Evolutionary conservation across 2,329 filamentous ascomycete genomes (phyloP), one percentile per base, ranked within the genome.

Genomic region (Fusarium neocosmosporiellum): DNA sequence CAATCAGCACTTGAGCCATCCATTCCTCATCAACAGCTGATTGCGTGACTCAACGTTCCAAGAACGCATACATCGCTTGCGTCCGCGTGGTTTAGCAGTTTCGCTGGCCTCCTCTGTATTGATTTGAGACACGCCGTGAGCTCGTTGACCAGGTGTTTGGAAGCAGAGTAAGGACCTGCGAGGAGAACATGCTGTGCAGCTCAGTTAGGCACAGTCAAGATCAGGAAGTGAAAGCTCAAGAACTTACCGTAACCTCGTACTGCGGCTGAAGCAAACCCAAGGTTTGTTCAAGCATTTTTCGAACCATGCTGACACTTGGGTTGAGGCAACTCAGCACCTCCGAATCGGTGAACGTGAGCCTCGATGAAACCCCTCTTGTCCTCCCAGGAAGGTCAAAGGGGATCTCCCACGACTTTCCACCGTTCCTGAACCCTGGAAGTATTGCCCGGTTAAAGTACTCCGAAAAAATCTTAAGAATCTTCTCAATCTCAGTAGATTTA

Each of bases 251-350:
- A 31, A 63, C 33, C 33, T 58, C 20, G 16, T 29, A 14, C 7
- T 10, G 16, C 5, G 14, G 22, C 6, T 57, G 18, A 20, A 63
- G 24, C 20, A 36, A 59, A 4, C 3, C 18, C 7, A 67, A 27
- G 4, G 65, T 67, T 10, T 55, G 24, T 20, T 31, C 18, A 18
- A 67, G 33, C 53, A 67, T 67, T 54, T 53, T 63, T 5, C 24
- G 46, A 6, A 58, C n/a, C 65, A 67, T 63, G 5, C 20, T 5
- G n/a, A 53, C 34, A 46, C 50, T 59, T 7, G 65, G 33, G 16
- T 33, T 22, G 7, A 67, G 34, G 24, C 65, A 67, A 9, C 27
- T 11, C 24, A 67, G 53, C n/a, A 67, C 20, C 27, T 67, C 65
- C 13, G 24, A 27, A 34, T 63, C 58, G 24, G 22, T 59, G 5